Evolutionary conservation across 2,329 filamentous ascomycete genomes (phyloP).

Genomic region (Fusarium humuli): DNA sequence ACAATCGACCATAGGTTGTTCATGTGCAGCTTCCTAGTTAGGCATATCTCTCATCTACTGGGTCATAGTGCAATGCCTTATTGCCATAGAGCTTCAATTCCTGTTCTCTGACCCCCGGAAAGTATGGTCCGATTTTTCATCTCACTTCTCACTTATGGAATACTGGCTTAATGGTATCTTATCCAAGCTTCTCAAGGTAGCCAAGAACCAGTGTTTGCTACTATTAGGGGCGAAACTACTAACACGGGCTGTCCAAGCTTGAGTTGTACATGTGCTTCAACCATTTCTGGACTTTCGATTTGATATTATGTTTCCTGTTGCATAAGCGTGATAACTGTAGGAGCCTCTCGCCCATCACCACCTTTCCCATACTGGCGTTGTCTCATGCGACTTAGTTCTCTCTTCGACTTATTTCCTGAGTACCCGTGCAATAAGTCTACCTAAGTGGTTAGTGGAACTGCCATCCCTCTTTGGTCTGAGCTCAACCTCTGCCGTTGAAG

Average conservation of each 20-base stretch:
- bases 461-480: slow-evolving; percentile 6
- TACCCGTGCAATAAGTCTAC: not conserved
- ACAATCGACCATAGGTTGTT: slow-evolving; percentile 7
- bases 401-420: not conserved
- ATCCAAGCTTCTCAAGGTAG: not conserved
- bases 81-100: not conserved
- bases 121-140: slow-evolving; percentile 35
- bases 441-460: not conserved
- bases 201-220: not conserved
- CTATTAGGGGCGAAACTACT: not conserved
- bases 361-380: slow-evolving; percentile 2
- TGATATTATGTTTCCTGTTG: not conserved
- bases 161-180: not conserved
- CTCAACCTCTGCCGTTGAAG: slow-evolving; percentile 30
- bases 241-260: not conserved
- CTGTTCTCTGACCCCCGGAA: slow-evolving; percentile 3
- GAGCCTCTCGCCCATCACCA: slow-evolving; percentile 22
- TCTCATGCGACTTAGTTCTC: slow-evolving; percentile 2
- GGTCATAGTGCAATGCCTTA: slow-evolving; percentile 3
- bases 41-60: not conserved
- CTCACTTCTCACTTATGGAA: not conserved
- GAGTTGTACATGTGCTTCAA: not conserved
- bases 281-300: not conserved
- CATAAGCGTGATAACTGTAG: not conserved
- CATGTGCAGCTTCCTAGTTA: slow-evolving; percentile 1